Conservation (phyloP, 2,329 filamentous ascomycete species). For the Ambrosiella beaveri region DNA sequence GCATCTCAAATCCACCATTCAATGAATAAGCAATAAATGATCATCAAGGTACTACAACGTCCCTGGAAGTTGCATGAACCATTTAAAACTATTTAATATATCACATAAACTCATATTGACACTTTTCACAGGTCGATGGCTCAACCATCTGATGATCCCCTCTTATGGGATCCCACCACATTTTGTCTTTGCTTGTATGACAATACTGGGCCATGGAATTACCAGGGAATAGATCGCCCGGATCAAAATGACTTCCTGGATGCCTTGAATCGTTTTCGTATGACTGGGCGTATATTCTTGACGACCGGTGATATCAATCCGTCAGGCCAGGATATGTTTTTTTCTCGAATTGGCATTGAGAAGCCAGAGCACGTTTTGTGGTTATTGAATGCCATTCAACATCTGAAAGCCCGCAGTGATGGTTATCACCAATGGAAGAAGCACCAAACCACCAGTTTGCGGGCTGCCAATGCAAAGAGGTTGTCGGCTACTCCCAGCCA, state of each 20-base stretch:
- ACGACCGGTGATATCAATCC: constrained; percentile 30
- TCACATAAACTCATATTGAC: neutral
- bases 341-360: constrained; percentile 36
- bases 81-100: neutral
- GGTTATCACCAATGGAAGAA: constrained; percentile 12
- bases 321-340: constrained; percentile 31
- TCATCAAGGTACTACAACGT: too few relatives aligned
- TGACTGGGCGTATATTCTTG: constrained; percentile 49
- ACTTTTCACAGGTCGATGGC: neutral
- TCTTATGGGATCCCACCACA: constrained; percentile 51
- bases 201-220: constrained; percentile 29
- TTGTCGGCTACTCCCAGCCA: too few relatives aligned
- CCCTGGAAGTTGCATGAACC: too few relatives aligned
- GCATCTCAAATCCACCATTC: too few relatives aligned
- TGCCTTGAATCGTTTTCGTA: constrained; percentile 40
- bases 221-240: constrained; percentile 19
- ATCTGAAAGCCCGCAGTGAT: constrained; percentile 14
- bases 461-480: neutral
- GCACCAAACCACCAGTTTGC: neutral
- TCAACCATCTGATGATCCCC: constrained; percentile 40
- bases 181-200: constrained; percentile 51
- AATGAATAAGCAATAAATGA: too few relatives aligned
- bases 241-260: constrained; percentile 28
- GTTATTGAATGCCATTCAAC: constrained; percentile 9
- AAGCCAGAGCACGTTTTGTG: constrained; percentile 31